phyloP scores from a whole-genome alignment of 805 yeast species.

The Hanseniaspora taiwanica region DNA sequence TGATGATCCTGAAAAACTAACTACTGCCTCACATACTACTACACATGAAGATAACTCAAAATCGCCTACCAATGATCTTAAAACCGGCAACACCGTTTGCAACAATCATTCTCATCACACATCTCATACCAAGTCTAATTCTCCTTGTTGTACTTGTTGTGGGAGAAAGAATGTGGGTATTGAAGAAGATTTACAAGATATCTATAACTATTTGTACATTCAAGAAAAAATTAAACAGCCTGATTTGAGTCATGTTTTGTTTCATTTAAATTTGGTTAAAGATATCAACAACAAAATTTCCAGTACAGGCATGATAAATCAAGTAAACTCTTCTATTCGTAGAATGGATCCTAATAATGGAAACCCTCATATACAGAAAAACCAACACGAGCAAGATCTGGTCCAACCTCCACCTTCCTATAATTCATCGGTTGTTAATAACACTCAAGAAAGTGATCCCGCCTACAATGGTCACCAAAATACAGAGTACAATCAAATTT shows the following conservation, averaged over 20 bases:
- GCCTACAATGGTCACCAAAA: conserved; percentile 3
- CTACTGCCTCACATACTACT: background rate
- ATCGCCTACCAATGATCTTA: too few species aligned
- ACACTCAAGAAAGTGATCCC: conserved; percentile 1
- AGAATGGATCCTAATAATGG: background rate
- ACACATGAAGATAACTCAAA: background rate
- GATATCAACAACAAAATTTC: conserved; percentile 8
- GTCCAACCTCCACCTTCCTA: background rate
- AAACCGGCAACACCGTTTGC: too few species aligned
- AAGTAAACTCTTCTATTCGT: background rate
- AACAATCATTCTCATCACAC: background rate
- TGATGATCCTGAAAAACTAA: background rate
- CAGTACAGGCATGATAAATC: too few species aligned
- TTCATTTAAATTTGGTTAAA: conserved; percentile 22
- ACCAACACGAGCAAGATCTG: too few species aligned
- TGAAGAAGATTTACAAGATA: conserved; percentile 62
- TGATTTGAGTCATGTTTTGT: conserved; percentile 20
- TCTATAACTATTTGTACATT: conserved; percentile 57
- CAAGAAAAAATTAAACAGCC: conserved; percentile 28
- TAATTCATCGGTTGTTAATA: background rate
- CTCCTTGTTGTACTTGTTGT: conserved; percentile 54
- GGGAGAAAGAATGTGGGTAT: conserved; percentile 59
- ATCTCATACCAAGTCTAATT: too few species aligned
- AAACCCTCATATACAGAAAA: background rate
- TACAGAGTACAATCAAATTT: background rate